Evolutionary conservation across 306 rosid genomes (phyloP), one percentile per base, ranked within the genome.

Genomic region (Medicago arabica): DNA sequence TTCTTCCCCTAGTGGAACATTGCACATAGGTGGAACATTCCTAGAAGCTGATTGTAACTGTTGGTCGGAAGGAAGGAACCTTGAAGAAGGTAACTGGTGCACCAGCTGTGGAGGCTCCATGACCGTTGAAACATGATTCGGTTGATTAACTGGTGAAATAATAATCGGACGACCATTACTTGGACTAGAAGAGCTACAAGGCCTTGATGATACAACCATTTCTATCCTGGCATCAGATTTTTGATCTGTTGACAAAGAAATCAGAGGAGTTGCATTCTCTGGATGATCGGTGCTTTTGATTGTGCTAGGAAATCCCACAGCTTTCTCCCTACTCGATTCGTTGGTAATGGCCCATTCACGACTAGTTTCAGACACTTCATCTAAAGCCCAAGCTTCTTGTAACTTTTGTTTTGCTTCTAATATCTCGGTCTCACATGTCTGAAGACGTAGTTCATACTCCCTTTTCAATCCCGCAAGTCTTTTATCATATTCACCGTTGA

Each of bases 1-100:
- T 84, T 90, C 93, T 58, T 23, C 70, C 51, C 80, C 80, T 47
- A 91, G 87, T 3, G 94, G 92, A 78, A 91, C 92, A 66, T 1
- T 23, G 64, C 28, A 36, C 43, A 57, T 28, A 54, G 61, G 73
- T 6, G 65, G 75, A 49, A 75, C 53, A 62, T 62, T 61, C 80
- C 49, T 72, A 15, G 81, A 83, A 34, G 67, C 80, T 62, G 75
- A 62, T 17, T 63, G 83, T 57, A 59, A 67, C 46, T 44, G 62
- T 34, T 19, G 75, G 74, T 49, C 62, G 61, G 80, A 68, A 80
- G 76, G 41, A 76, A 61, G 80, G 21, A 75, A 3, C 75, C 38
- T 76, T 7, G 62, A 67, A 51, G 69, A 60, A 60, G 74, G 74
- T 62, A 74, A 61, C 23, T 60, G 77, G 7, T 58, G 69, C 59